A percentile compares a stretch with the other conserved stretches of the same genome.
Conservation (phyloP, 345 rosid genomes). For the Citrus cavaleriei region DNA sequence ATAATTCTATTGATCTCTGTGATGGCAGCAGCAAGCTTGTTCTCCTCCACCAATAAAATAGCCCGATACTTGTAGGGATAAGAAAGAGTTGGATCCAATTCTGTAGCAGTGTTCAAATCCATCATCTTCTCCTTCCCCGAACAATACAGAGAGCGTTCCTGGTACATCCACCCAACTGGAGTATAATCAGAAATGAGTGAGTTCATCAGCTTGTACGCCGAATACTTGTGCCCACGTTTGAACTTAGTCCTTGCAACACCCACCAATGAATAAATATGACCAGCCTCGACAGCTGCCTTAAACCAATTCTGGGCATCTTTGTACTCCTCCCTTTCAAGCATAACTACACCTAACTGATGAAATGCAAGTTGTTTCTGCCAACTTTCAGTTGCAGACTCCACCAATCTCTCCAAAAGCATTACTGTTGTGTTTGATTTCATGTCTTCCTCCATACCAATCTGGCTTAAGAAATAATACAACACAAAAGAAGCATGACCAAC, state of each 20-base stretch:
- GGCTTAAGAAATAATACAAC: constrained; percentile 75
- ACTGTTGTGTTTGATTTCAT: constrained; percentile 83
- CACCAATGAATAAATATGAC: constrained; percentile 65
- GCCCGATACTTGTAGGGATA: constrained; percentile 88
- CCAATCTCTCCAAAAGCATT: constrained; percentile 81
- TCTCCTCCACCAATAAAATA: constrained; percentile 65
- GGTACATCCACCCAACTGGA: constrained; percentile 91
- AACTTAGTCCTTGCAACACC: constrained; percentile 90
- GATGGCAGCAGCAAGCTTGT: constrained; percentile 63
- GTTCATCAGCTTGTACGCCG: constrained; percentile 78
- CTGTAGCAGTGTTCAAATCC: constrained; percentile 69
- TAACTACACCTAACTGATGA: constrained; percentile 83
- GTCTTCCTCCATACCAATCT: constrained; percentile 75
- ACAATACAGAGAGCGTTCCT: constrained; percentile 83
- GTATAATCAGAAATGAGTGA: constrained; percentile 53
- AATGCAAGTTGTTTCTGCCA: constrained; percentile 89
- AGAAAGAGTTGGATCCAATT: constrained; percentile 81
- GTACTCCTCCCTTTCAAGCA: constrained; percentile 85
- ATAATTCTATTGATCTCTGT: constrained; percentile 75
- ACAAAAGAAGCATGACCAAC: constrained; percentile 80
- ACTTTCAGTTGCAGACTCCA: constrained; percentile 55
- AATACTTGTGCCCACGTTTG: constrained; percentile 82
- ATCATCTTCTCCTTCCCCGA: constrained; percentile 63
- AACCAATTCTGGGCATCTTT: constrained; percentile 90
- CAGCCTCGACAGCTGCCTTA: constrained; percentile 60